Base-by-base conservation (phyloP, 140 eudicot genomes). In the Anethum foeniculum region DNA sequence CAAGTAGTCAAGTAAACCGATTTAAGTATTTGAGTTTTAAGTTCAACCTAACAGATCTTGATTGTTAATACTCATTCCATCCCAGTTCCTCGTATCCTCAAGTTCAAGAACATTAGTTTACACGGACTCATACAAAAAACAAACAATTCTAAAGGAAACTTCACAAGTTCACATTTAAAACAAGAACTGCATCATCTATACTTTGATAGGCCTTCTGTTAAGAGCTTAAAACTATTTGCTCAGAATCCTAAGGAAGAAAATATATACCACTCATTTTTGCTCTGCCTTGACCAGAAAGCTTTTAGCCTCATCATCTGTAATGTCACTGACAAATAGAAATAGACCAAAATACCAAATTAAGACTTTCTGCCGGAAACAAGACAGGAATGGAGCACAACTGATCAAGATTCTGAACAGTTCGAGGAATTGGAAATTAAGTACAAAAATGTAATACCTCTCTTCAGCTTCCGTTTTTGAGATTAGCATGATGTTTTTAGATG, bases 391-490 rank as follows among this genome's bases (percentile, higher is more conserved):
- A 18, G 71, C 36, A 44, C 4, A 36, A 36, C 28, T 15, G 0
- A 74, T 73, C 68, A 64, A 77, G 56, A 15, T 71, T 38, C 46
- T 54, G 46, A 44, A 75, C 77, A 6, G 75, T 73, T 34, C 13
- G 76, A 39, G 76, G 51, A 8, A 73, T 7, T 4, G 56, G 19
- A 21, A 81, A 77, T 67, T 46, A 60, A 51, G 52, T 52, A 43
- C 11, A 48, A 38, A 21, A 75, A 80, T 76, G 75, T 21, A 72
- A 58, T 76, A 93, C 99, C 99, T 95, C 83, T 92, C 99, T 79
- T 80, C 80, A 3, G 97, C 97, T 83, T 95, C 98, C n/a, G 82
- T 52, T 85, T 95, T 92, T 69, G 91, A 91, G 84, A 95, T 92
- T 75, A 87, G 82, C 25, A 44, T 78, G 86, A 95, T 54, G 21